phyloP scores from a whole-genome alignment of 1,284 basidiomycete genomes.

The Ustilago tritici region DNA sequence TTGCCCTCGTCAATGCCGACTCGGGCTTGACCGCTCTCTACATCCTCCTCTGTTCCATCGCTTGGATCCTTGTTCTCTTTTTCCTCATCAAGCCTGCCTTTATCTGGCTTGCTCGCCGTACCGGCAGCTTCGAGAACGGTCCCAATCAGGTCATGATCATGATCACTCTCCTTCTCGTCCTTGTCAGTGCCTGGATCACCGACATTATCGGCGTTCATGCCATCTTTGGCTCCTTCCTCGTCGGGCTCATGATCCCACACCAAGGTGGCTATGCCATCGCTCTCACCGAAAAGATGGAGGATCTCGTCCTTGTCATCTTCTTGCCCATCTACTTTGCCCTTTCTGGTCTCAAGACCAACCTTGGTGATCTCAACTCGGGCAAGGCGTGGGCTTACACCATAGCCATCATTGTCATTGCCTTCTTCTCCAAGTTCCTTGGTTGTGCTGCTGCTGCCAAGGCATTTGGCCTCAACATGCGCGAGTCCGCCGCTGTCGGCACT shows the following conservation, averaged over 20 bases:
- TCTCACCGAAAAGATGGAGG: conserved; percentile 74
- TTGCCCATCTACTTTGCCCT: conserved; percentile 86
- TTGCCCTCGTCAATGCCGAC: conserved; percentile 87
- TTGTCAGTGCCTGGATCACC: conserved; percentile 85
- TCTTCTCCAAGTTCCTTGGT: conserved; percentile 77
- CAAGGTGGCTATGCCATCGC: conserved; percentile 80
- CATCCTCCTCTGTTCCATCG: conserved; percentile 83
- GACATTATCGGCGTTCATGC: conserved; percentile 91
- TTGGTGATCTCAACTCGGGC: conserved; percentile 73
- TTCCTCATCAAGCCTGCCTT: conserved; percentile 78
- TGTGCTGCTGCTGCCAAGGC: conserved; percentile 75
- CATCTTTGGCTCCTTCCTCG: conserved; percentile 85
- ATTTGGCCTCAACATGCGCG: conserved; percentile 80
- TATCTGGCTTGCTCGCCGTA: conserved; percentile 79
- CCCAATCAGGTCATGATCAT: conserved; percentile 84
- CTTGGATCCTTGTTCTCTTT: conserved; percentile 83
- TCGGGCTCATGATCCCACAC: conserved; percentile 88
- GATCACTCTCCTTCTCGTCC: conserved; percentile 79
- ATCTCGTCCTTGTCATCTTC: conserved; percentile 73
- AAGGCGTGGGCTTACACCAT: conserved; percentile 88
- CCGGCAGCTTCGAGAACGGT: conserved; percentile 80
- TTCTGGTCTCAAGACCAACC: conserved; percentile 85
- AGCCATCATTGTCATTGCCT: conserved; percentile 83
- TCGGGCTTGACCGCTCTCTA: conserved; percentile 81
- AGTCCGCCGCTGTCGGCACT: conserved; percentile 85